Conservation (phyloP, 176 grass and related monocot species). For the barley (Hordeum vulgare) region DNA sequence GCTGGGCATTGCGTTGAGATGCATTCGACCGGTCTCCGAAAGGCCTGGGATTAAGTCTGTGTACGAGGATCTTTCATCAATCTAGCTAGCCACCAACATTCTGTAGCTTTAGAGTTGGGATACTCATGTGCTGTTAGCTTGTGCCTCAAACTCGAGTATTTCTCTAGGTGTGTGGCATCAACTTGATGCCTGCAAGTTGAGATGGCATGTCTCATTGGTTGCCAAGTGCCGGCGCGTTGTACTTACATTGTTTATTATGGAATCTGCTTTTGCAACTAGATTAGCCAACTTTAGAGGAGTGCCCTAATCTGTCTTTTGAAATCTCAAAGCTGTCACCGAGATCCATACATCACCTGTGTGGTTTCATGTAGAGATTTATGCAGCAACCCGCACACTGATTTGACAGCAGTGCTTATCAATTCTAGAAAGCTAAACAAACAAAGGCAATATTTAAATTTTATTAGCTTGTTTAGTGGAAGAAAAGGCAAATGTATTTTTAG, state of each 20-base stretch:
- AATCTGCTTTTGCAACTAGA: background rate
- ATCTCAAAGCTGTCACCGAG: background rate
- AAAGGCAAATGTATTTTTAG: background rate
- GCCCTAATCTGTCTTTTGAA: background rate
- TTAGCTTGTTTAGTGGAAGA: background rate
- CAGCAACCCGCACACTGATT: background rate
- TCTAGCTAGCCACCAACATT: constrained; percentile 41
- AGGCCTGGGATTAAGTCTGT: constrained; percentile 93
- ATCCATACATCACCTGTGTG: background rate
- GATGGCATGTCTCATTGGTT: constrained; percentile 17
- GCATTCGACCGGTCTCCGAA: constrained; percentile 72
- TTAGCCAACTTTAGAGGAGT: background rate
- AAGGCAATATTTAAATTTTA: background rate
- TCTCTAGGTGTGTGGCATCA: constrained; percentile 36
- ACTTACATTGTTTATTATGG: background rate
- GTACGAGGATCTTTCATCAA: constrained; percentile 93
- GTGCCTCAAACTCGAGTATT: constrained; percentile 21
- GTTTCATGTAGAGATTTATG: background rate
- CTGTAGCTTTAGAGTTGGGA: constrained; percentile 31
- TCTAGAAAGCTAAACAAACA: background rate
- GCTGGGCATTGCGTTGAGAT: constrained; percentile 86
- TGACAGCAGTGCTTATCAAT: background rate
- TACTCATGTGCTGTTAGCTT: constrained; percentile 20
- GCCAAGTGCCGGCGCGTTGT: background rate
- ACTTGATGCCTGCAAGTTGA: constrained; percentile 59